Base-by-base conservation (phyloP, 768 basidiomycete genomes). In the Scleroderma bovista region DNA sequence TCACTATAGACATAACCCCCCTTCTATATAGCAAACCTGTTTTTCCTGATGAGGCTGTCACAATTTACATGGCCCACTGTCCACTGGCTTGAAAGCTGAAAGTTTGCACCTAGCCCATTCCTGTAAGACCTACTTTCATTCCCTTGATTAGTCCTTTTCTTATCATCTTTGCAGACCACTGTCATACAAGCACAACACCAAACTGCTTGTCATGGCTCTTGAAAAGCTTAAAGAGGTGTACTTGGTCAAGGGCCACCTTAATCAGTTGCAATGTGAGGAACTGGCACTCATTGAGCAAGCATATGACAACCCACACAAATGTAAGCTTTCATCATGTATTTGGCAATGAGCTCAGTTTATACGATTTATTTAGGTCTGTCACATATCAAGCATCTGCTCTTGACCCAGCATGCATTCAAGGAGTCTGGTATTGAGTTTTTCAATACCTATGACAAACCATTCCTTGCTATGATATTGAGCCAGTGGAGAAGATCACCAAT, bases 151-250 rank as follows among this genome's bases (percentile, higher is more conserved):
- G 63, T 16, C 6, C 34, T 31, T 41, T 22, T 47, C 40, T 41
- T 3, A 42, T 42, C 1, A 12, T 15, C 19, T 20, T 42, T 48
- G 6, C 53, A 88, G 87, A 1, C 96, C 96, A 3, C 74, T 99
- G 29, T 96, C 93, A 22, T 99, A 99, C 72, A 98, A 98, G 72
- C 96, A 99, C 61, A 96, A 99, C 68, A 99, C 96, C 17, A 98
- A 98, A 69, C 75, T 99, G 33, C 78, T 99, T 33, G 95, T 99
- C 8, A 75, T 99, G 29, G 96, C 96, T 0, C 78, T 99, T 38
- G 96, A 99, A 74, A 97, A 97, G 69, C 71, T 99, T 62, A 99
- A 99, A 72, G 96, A 98, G 70, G 96, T 95, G 5, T 99, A 99
- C 69, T 92, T 88, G 13, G 96, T 99, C 46, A 96, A 99, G 70